These are phyloP conservation scores for Cytospora leucostoma DNA, from an alignment of 2,329 filamentous ascomycete species.

Conservation along the genomic window DNA sequence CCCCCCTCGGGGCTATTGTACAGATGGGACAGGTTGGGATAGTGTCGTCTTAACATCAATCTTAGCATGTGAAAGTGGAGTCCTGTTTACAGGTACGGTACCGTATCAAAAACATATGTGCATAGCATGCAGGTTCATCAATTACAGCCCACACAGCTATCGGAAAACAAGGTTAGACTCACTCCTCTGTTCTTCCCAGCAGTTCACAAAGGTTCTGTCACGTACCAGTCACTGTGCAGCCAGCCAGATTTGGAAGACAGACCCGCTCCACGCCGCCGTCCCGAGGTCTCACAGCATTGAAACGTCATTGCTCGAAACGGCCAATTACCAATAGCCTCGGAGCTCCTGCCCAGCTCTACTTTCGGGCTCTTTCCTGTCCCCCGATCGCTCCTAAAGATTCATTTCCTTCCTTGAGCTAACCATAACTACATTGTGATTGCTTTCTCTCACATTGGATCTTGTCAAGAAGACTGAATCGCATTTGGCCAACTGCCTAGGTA, in stretches of 20 bases:
- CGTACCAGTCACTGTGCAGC: too few relatives aligned
- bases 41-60: not conserved
- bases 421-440: not conserved
- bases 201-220: too few relatives aligned
- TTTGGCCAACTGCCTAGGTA: not conserved
- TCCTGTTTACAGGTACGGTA: not conserved
- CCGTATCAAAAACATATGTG: too few relatives aligned
- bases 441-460: not conserved
- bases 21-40: not conserved
- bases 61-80: slow-evolving; percentile 26
- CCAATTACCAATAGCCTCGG: not conserved
- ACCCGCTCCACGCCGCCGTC: not conserved
- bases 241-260: not conserved
- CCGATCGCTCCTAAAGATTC: not conserved
- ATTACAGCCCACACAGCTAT: too few relatives aligned
- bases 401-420: not conserved
- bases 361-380: not conserved
- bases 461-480: not conserved
- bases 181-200: too few relatives aligned
- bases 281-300: not conserved
- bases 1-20: too few relatives aligned
- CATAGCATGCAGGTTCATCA: too few relatives aligned
- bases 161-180: too few relatives aligned
- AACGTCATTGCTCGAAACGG: not conserved
- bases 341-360: not conserved